Evolutionary conservation across 345 rosid species (phyloP).

Genomic region (Hevea brasiliensis): DNA sequence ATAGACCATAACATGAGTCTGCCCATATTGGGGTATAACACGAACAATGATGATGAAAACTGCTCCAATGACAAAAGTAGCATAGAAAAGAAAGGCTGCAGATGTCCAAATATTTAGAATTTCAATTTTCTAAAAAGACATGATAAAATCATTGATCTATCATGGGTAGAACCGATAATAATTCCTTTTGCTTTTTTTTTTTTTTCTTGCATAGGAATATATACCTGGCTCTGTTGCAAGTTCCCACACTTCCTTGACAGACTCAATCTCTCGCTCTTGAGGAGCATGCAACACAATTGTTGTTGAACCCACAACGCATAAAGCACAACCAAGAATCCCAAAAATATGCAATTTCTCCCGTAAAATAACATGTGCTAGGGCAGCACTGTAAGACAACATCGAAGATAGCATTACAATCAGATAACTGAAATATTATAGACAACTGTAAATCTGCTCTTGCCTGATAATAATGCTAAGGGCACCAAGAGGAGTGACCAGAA

Average conservation of each 20-base stretch:
- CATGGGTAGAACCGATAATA: too few relatives aligned
- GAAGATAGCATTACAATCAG: background rate
- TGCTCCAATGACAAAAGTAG: slow-evolving; percentile 20
- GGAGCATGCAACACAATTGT: slow-evolving; percentile 33
- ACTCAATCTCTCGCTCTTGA: slow-evolving; percentile 31
- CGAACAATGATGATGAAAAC: slow-evolving; percentile 19
- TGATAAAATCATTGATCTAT: background rate
- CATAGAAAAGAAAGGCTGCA: slow-evolving; percentile 27
- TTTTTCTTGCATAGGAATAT: background rate
- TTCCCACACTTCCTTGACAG: slow-evolving; percentile 29
- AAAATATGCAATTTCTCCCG: slow-evolving; percentile 28
- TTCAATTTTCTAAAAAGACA: background rate
- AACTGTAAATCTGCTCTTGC: background rate
- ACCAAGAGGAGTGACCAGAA: slow-evolving; percentile 34
- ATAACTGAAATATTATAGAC: slow-evolving; percentile 2
- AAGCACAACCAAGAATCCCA: slow-evolving; percentile 30
- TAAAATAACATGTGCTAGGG: slow-evolving; percentile 27
- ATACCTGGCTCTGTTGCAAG: slow-evolving; percentile 37
- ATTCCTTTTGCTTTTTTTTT: too few relatives aligned
- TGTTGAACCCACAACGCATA: slow-evolving; percentile 33
- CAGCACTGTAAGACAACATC: slow-evolving; percentile 25
- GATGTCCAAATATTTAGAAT: background rate
- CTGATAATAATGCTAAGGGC: slow-evolving; percentile 35
- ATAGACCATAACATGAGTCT: slow-evolving; percentile 29
- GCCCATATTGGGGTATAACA: slow-evolving; percentile 24